Evolutionary conservation across 2,329 filamentous ascomycete genomes (phyloP).

Genomic region (Chaetomiaceae sp.): DNA sequence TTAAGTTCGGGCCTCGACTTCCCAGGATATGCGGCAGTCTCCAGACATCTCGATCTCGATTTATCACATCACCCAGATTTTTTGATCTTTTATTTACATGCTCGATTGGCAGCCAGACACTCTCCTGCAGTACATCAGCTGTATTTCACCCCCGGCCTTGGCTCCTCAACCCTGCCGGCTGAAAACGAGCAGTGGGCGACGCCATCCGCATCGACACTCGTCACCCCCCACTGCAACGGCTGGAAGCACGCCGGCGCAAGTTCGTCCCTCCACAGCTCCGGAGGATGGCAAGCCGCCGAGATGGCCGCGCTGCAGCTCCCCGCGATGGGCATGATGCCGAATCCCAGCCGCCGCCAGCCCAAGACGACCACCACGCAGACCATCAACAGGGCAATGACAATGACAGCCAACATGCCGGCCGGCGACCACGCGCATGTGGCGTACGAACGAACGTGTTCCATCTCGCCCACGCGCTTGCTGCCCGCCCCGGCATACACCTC

Average conservation of each 20-base stretch:
- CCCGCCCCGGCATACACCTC: neutral
- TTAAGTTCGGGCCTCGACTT: too few relatives aligned
- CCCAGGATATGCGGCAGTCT: too few relatives aligned
- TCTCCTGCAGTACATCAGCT: too few relatives aligned
- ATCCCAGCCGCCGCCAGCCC: neutral
- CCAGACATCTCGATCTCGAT: too few relatives aligned
- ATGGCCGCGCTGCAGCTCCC: constrained; percentile 10
- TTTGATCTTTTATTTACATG: too few relatives aligned
- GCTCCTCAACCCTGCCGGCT: neutral
- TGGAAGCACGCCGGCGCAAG: neutral
- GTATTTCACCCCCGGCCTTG: neutral
- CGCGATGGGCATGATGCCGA: neutral
- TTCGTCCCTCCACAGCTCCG: neutral
- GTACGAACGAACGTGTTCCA: neutral
- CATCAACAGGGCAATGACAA: neutral
- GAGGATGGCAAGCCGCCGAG: constrained; percentile 2
- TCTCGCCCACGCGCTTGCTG: too few relatives aligned
- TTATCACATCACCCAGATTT: too few relatives aligned
- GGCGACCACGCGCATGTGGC: constrained; percentile 6
- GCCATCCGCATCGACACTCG: neutral
- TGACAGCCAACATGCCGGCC: neutral
- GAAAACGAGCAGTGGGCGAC: constrained; percentile 6
- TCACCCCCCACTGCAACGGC: neutral
- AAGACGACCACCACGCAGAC: neutral
- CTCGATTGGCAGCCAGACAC: too few relatives aligned